phyloP scores from a whole-genome alignment of 2,329 filamentous ascomycete genomes.

The Tolypocladium album region DNA sequence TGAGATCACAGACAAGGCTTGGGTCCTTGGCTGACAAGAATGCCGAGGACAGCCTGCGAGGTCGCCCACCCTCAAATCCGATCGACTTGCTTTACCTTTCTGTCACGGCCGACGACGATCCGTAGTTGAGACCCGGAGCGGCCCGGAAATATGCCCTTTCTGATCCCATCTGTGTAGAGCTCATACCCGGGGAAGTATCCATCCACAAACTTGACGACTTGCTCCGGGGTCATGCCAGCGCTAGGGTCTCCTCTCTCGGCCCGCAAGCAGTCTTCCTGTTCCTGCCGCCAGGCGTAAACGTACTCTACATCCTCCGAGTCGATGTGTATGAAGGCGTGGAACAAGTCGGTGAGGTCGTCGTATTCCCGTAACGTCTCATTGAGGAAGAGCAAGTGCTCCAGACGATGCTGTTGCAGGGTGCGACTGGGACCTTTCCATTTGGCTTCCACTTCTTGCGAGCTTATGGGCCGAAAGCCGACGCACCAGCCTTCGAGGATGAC shows the following conservation, averaged over 20 bases:
- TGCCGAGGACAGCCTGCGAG: neutral
- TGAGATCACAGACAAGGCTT: neutral
- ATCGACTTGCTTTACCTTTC: conserved; percentile 46
- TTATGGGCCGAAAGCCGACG: conserved; percentile 65
- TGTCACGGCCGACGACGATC: conserved; percentile 48
- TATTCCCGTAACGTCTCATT: conserved; percentile 38
- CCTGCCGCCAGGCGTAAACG: conserved; percentile 74
- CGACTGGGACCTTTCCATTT: conserved; percentile 39
- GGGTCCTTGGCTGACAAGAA: neutral
- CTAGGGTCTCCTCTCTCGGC: conserved; percentile 42
- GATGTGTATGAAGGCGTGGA: conserved; percentile 47
- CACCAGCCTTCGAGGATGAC: conserved; percentile 89
- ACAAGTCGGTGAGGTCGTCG: conserved; percentile 34
- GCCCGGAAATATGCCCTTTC: conserved; percentile 42
- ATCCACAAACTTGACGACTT: conserved; percentile 65
- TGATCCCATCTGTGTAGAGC: conserved; percentile 50
- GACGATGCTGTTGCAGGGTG: conserved; percentile 34
- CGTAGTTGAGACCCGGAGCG: conserved; percentile 46
- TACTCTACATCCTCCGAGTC: conserved; percentile 62
- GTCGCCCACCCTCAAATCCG: conserved; percentile 24
- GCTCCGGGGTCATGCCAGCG: conserved; percentile 70
- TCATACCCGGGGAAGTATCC: conserved; percentile 64
- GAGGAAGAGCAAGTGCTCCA: conserved; percentile 38
- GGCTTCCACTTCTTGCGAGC: conserved; percentile 37
- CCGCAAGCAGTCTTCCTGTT: conserved; percentile 68